These are phyloP conservation scores for Penicillium sp. DNA, from an alignment of 2,329 filamentous ascomycete species.

Conservation along the genomic window DNA sequence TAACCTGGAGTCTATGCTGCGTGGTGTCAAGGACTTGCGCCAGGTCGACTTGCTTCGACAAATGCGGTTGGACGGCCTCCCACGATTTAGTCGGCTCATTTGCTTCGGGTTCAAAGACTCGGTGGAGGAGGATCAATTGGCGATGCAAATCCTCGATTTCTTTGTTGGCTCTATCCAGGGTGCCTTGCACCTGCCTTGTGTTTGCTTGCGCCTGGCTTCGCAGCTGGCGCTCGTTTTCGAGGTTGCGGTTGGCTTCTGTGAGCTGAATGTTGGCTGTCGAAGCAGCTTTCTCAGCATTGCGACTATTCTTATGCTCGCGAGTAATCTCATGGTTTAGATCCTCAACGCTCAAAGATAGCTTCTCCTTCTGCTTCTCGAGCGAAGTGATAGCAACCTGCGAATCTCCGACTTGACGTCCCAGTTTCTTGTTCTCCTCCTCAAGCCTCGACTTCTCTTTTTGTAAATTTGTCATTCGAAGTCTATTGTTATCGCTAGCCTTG, in stretches of 20 bases:
- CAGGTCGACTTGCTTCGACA: slow-evolving; percentile 64
- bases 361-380: slow-evolving; percentile 90
- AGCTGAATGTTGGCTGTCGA: slow-evolving; percentile 76
- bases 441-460: slow-evolving; percentile 76
- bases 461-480: slow-evolving; percentile 66
- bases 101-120: slow-evolving; percentile 74
- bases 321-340: slow-evolving; percentile 89
- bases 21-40: slow-evolving; percentile 79
- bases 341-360: slow-evolving; percentile 78
- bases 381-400: slow-evolving; percentile 75
- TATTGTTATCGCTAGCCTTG: slow-evolving; percentile 74
- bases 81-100: slow-evolving; percentile 60
- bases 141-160: slow-evolving; percentile 75
- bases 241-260: slow-evolving; percentile 78
- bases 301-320: slow-evolving; percentile 79
- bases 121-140: slow-evolving; percentile 75
- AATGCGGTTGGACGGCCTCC: slow-evolving; percentile 63
- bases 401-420: slow-evolving; percentile 80
- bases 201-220: slow-evolving; percentile 80
- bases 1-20: slow-evolving; percentile 80
- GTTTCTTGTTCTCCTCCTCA: slow-evolving; percentile 74
- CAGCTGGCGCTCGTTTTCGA: slow-evolving; percentile 84
- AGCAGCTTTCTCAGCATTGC: slow-evolving; percentile 82
- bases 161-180: slow-evolving; percentile 70
- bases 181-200: slow-evolving; percentile 69